Evolutionary conservation across 1,284 basidiomycete genomes (phyloP).

Genomic region (Cystobasidium sp.): DNA sequence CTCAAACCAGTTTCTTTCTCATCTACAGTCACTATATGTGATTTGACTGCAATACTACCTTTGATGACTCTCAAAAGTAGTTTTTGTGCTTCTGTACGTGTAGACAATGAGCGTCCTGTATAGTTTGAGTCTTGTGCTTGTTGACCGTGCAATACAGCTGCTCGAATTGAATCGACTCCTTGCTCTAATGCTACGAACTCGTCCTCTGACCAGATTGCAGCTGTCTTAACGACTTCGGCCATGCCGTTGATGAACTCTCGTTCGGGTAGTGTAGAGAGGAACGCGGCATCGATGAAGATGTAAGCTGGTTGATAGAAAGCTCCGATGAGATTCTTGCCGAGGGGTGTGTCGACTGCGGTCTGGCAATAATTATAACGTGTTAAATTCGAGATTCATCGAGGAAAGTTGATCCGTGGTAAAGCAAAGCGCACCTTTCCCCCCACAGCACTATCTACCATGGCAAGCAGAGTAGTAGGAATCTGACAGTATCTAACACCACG

Average conservation of each 20-base stretch:
- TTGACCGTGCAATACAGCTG: slow-evolving; percentile 70
- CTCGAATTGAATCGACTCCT: slow-evolving; percentile 77
- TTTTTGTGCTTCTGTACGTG: slow-evolving; percentile 70
- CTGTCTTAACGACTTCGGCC: slow-evolving; percentile 99
- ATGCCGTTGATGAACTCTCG: slow-evolving; percentile 98
- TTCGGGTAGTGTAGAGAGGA: slow-evolving; percentile 88
- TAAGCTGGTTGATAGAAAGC: slow-evolving; percentile 98
- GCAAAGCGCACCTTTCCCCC: slow-evolving; percentile 72
- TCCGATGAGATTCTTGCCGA: slow-evolving; percentile 97
- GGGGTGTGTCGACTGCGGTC: slow-evolving; percentile 96
- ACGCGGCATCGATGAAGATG: slow-evolving; percentile 96
- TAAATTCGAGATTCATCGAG: too few relatives aligned
- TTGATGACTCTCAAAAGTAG: slow-evolving; percentile 53
- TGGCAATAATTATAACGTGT: too few relatives aligned
- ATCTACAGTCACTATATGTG: slow-evolving; percentile 92
- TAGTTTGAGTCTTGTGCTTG: slow-evolving; percentile 62
- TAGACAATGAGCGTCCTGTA: slow-evolving; percentile 68
- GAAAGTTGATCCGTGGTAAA: not conserved
- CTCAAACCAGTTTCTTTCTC: slow-evolving; percentile 84
- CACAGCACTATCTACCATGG: slow-evolving; percentile 98
- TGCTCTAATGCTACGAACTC: slow-evolving; percentile 86
- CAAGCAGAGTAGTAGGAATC: slow-evolving; percentile 93
- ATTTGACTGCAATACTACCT: slow-evolving; percentile 63
- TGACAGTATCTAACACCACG: slow-evolving; percentile 90
- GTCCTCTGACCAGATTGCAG: slow-evolving; percentile 89